A percentile compares a stretch with the other conserved stretches of the same genome.
Conservation (phyloP, 306 rosid genomes). For the Cucumis melo region DNA sequence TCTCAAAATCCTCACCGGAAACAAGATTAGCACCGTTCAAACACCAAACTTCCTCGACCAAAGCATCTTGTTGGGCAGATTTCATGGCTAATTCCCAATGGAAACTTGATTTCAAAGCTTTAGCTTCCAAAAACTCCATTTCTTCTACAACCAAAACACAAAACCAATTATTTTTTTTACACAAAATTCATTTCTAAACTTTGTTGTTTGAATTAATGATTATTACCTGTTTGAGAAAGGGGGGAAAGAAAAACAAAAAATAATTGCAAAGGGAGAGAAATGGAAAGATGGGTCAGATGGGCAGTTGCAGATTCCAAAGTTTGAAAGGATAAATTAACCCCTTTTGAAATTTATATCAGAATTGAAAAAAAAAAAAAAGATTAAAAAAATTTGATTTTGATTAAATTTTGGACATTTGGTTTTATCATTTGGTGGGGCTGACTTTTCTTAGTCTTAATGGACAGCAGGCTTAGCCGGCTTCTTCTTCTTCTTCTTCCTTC, state of each 20-base stretch:
- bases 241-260: background rate
- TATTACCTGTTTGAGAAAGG: background rate
- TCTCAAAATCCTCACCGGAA: constrained; percentile 54
- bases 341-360: background rate
- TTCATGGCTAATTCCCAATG: constrained; percentile 33
- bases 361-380: background rate
- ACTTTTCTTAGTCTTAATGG: background rate
- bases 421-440: constrained; percentile 12
- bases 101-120: constrained; percentile 68
- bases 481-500: background rate
- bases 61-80: constrained; percentile 21
- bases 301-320: constrained; percentile 1
- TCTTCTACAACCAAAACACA: constrained; percentile 16
- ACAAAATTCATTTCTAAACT: background rate
- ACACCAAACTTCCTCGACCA: constrained; percentile 26
- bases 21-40: constrained; percentile 23
- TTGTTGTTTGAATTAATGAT: background rate
- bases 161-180: background rate
- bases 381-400: background rate
- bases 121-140: constrained; percentile 59
- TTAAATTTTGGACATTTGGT: background rate
- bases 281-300: constrained; percentile 19
- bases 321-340: background rate
- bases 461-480: constrained; percentile 8
- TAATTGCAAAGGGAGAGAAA: background rate